Base-by-base conservation (phyloP, 441 rosid species). In the Biscutella auriculata region DNA sequence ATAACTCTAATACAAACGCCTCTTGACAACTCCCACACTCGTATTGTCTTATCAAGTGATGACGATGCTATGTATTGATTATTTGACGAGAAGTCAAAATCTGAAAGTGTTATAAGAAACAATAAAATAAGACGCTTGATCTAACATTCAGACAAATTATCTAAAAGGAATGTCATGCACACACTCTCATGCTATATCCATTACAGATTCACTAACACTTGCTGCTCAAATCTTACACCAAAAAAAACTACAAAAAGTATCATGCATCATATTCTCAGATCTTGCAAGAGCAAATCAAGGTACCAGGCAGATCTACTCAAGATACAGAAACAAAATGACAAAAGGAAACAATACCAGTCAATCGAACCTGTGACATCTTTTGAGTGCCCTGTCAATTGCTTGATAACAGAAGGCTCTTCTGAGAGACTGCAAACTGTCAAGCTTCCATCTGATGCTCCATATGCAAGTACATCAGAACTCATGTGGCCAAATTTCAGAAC, bases 301-400 rank as follows among this genome's bases (percentile, higher is more conserved):
- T 61, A 23, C 19, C 53, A 62, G 57, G 10, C 53, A 53, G 33
- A 37, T 62, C 33, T 29, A 46, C 39, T 53, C 44, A 73, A 69
- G 55, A 69, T 36, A 65, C 19, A 67, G 62, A 64, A 69, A 69
- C 73, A 79, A 19, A n/a, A 19, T 19, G 23, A 71, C 74, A 71
- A 35, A 72, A 57, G 62, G 80, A 73, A 76, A 55, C 59, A 73
- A 67, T 84, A 84, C 95, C 92, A 82, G 88, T 68, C 63, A 76
- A 80, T 70, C 94, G 71, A 84, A 92, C 98, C 98, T 88, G 98
- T 86, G 85, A 92, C 97, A 81, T 92, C 97, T 77, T 83, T 87
- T 9, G 90, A 81, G 59, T 93, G 95, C 48, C 98, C 97, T 15
- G 60, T 78, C 53, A 88, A 77, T 61, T 80, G 80, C 70, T 77